A percentile compares a stretch with the other conserved stretches of the same genome.
Conservation (phyloP, 1,284 basidiomycete genomes). For the Moesziomyces sp. region DNA sequence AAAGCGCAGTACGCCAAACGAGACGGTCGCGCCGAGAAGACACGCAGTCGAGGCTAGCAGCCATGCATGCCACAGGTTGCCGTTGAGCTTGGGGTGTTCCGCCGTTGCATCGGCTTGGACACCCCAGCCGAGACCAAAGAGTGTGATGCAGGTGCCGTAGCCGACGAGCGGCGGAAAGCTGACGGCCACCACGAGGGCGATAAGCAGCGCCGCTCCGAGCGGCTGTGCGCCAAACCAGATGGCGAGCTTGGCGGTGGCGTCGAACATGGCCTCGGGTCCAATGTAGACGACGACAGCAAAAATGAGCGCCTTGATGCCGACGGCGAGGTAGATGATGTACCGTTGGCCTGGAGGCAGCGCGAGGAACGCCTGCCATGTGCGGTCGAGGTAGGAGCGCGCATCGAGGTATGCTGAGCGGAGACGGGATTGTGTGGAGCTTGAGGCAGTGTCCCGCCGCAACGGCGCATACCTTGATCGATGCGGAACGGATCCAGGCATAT, state of each 20-base stretch:
- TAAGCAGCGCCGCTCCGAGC: conserved; percentile 38
- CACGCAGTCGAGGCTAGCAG: conserved; percentile 51
- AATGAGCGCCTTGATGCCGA: conserved; percentile 23
- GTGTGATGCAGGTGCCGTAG: conserved; percentile 58
- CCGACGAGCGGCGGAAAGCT: conserved; percentile 61
- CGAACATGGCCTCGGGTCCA: conserved; percentile 42
- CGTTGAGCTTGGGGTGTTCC: conserved; percentile 11
- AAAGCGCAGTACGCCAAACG: conserved; percentile 46
- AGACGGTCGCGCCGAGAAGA: conserved; percentile 50
- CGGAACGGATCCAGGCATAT: neutral
- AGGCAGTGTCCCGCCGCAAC: conserved; percentile 13
- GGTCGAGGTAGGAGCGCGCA: conserved; percentile 15
- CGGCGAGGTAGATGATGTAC: conserved; percentile 27
- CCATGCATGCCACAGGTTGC: conserved; percentile 50
- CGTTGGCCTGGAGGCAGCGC: conserved; percentile 28
- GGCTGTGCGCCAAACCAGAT: conserved; percentile 40
- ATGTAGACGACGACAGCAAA: conserved; percentile 23
- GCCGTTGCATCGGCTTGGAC: conserved; percentile 18
- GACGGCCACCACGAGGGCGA: conserved; percentile 38
- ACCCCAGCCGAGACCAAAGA: conserved; percentile 61
- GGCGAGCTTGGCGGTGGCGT: conserved; percentile 41
- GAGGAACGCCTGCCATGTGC: conserved; percentile 18
- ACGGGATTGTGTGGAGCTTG: neutral
- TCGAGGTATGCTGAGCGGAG: conserved; percentile 11
- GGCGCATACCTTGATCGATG: conserved; percentile 21